These are phyloP conservation scores for Glebionis coronaria DNA, from an alignment of 129 eudicot genomes.

Conservation along the genomic window DNA sequence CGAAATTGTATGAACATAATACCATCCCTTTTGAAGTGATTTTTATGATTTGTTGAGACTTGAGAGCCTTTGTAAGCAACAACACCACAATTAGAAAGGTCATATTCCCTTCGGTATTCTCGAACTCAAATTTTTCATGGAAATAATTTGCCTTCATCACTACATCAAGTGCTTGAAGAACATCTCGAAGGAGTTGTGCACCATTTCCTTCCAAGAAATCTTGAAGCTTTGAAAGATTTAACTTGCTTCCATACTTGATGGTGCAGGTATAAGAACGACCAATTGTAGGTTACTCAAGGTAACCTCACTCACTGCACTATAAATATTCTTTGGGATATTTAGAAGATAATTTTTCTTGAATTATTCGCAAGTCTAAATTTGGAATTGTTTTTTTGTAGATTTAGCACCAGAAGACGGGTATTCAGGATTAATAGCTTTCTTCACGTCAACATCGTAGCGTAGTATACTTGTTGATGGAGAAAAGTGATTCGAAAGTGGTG, in stretches of 20 bases:
- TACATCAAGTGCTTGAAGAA: constrained; percentile 58
- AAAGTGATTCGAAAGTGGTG: too few species aligned
- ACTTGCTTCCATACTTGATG: constrained; percentile 43
- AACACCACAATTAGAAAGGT: constrained; percentile 40
- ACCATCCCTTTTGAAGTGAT: constrained; percentile 57
- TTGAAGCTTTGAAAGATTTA: constrained; percentile 47
- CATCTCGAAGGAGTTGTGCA: constrained; percentile 47
- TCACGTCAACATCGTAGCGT: too few species aligned
- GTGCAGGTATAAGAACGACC: constrained; percentile 36
- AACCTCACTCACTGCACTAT: constrained; percentile 45
- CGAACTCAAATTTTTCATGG: constrained; percentile 33
- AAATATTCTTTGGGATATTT: constrained; percentile 57
- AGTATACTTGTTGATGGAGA: too few species aligned
- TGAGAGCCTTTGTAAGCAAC: constrained; percentile 68
- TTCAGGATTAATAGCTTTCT: too few species aligned
- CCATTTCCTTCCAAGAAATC: constrained; percentile 46
- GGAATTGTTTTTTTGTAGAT: too few species aligned
- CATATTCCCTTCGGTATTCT: constrained; percentile 31
- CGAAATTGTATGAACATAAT: constrained; percentile 55
- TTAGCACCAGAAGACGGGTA: too few species aligned
- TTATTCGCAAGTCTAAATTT: too few species aligned
- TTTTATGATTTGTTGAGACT: constrained; percentile 53
- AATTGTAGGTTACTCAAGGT: constrained; percentile 39
- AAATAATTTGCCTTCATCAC: constrained; percentile 65
- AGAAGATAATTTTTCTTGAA: too few species aligned